Evolutionary conservation across 1,139 yeast species (phyloP).

Genomic region (Lodderomyces beijingensis): DNA sequence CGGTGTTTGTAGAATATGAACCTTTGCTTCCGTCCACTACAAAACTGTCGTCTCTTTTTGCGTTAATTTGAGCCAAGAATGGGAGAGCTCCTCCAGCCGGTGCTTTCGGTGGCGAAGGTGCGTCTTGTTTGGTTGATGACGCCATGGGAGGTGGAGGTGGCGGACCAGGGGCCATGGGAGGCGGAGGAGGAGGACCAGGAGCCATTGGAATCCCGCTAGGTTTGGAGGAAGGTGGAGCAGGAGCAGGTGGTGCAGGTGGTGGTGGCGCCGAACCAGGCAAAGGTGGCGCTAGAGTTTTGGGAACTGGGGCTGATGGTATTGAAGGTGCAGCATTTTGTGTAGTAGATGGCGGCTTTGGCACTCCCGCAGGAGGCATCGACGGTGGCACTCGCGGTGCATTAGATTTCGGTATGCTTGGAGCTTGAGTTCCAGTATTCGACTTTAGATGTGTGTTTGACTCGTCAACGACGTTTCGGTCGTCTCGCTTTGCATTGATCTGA

Average conservation of each 20-base stretch:
- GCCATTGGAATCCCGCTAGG: too few relatives aligned
- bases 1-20: conserved; percentile 17
- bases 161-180: conserved; percentile 13
- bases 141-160: conserved; percentile 17
- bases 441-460: too few relatives aligned
- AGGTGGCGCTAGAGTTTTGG: conserved; percentile 10
- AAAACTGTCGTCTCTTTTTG: conserved; percentile 32
- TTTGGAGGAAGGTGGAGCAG: conserved; percentile 13
- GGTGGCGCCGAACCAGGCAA: conserved; percentile 7
- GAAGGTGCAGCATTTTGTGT: conserved; percentile 8
- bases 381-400: conserved; percentile 11
- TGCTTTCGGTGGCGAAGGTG: conserved; percentile 11
- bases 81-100: conserved; percentile 33
- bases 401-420: conserved; percentile 3
- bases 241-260: conserved; percentile 16
- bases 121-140: conserved; percentile 8
- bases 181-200: conserved; percentile 7
- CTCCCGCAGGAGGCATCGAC: conserved; percentile 14
- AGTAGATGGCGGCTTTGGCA: conserved; percentile 13
- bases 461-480: conserved; percentile 60
- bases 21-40: conserved; percentile 30
- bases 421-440: conserved; percentile 9
- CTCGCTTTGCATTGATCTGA: conserved; percentile 52
- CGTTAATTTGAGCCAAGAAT: conserved; percentile 39
- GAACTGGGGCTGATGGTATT: conserved; percentile 11